phyloP scores from a whole-genome alignment of 345 rosid genomes.

The Citrus australasica region DNA sequence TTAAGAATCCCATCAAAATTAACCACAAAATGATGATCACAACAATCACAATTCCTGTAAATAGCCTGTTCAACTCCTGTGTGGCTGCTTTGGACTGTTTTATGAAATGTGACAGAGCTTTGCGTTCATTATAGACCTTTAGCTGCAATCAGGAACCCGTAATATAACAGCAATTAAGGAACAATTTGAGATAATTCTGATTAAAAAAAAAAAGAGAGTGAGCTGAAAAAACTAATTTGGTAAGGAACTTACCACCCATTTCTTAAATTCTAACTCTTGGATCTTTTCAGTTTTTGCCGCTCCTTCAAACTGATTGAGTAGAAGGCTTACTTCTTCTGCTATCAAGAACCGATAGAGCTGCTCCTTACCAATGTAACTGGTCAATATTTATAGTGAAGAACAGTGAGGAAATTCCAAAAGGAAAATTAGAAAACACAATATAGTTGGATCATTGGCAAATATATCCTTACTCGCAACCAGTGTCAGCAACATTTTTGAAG shows the following conservation, averaged over 20 bases:
- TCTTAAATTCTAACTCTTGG: conserved; percentile 50
- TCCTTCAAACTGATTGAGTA: conserved; percentile 53
- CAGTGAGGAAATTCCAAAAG: neutral
- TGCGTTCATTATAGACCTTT: conserved; percentile 53
- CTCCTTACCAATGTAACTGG: conserved; percentile 62
- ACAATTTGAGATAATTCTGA: too few relatives aligned
- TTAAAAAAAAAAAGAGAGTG: too few relatives aligned
- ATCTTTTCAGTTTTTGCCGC: conserved; percentile 50
- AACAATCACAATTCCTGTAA: conserved; percentile 33
- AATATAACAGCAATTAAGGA: too few relatives aligned
- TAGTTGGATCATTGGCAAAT: neutral
- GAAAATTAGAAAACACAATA: neutral
- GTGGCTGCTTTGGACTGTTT: conserved; percentile 62
- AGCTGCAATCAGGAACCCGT: conserved; percentile 31
- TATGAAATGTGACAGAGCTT: conserved; percentile 49
- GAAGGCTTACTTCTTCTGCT: conserved; percentile 43
- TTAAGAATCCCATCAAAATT: conserved; percentile 52
- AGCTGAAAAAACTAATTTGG: too few relatives aligned
- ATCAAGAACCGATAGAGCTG: conserved; percentile 61
- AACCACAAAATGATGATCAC: conserved; percentile 42
- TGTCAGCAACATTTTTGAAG: conserved; percentile 58
- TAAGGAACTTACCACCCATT: conserved; percentile 52
- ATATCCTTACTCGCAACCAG: conserved; percentile 42
- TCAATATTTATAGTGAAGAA: conserved; percentile 5
- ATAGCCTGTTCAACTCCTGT: conserved; percentile 57